Evolutionary conservation across 257 asterid species (phyloP), one percentile per base, ranked within the genome.

Genomic region (Fraxinus excelsior): DNA sequence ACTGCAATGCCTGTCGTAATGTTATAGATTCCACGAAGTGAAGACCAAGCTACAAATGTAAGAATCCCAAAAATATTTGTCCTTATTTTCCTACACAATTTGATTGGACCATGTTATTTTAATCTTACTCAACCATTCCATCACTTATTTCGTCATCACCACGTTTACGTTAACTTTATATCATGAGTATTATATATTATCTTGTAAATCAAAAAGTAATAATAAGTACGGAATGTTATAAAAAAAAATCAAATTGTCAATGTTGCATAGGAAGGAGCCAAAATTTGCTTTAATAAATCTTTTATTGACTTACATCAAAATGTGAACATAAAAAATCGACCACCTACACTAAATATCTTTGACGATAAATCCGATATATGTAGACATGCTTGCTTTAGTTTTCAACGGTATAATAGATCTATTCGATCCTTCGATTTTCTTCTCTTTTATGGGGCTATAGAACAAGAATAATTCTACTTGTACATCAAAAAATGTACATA

Each of bases 91-190:
- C 77, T 62, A 77, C 76, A 84, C 77, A 74, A 53, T 19, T 53
- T 5, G 64, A 72, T 72, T 77, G 49, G 76, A 81, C 74, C 65
- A 85, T 81, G 89, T 82, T 78, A 86, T 84, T 87, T 91, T 86
- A 87, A 87, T 81, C 92, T 89, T 86, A 92, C 96, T 84, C 90
- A 78, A 92, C 87, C 92, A 88, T 86, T 71, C 81, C 96, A 83
- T 91, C 96, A 91, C 9, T 64, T n/a, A 79, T 84, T 82, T 78
- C 96, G 95, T 92, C 97, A 91, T 80, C 85, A 11, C 83, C 72
- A 89, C 84, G 90, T 84, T 79, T 83, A 81, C 83, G 83, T 77
- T 84, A 80, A 80, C 74, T 69, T 46, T 66, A 37, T 66, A 37
- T 62, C 64, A 68, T 71, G 79, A 64, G 65, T n/a, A 5, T 53